Percentiles rank a stretch among this genome's conserved stretches.
Conservation (phyloP, 768 basidiomycete species). For the Collybiopsis confluens region DNA sequence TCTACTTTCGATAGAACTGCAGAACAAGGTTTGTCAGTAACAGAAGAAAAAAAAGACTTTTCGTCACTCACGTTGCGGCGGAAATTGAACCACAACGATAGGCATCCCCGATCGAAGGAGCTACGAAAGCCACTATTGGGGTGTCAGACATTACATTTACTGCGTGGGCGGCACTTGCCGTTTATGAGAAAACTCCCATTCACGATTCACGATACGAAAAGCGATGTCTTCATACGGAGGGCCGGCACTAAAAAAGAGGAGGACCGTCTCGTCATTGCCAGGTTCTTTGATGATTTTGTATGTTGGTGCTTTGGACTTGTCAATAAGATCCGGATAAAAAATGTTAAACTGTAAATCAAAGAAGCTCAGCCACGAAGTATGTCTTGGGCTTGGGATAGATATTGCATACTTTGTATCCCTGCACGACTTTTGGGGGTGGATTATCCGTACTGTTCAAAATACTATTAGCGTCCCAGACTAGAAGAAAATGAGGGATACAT, state of each 20-base stretch:
- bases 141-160: not conserved
- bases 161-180: conserved; percentile 43
- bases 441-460: conserved; percentile 86
- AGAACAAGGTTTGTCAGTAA: conserved; percentile 14
- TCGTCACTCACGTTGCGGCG: conserved; percentile 77
- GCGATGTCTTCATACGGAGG: conserved; percentile 99
- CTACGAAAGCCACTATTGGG: conserved; percentile 85
- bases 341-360: conserved; percentile 70
- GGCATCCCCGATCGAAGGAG: conserved; percentile 93
- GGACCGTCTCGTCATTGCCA: conserved; percentile 92
- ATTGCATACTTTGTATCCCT: conserved; percentile 88
- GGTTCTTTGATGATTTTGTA: conserved; percentile 94
- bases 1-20: conserved; percentile 79
- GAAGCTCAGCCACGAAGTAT: conserved; percentile 3
- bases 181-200: conserved; percentile 99
- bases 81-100: conserved; percentile 97
- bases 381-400: not conserved
- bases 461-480: not conserved
- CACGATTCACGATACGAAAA: conserved; percentile 94
- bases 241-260: conserved; percentile 91
- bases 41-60: conserved; percentile 6
- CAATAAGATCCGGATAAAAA: conserved; percentile 98
- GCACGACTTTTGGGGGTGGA: conserved; percentile 98
- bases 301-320: conserved; percentile 94
- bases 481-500: conserved; percentile 27